These are phyloP conservation scores for Mycena haematopus DNA, from an alignment of 768 basidiomycete genomes.

Conservation along the genomic window DNA sequence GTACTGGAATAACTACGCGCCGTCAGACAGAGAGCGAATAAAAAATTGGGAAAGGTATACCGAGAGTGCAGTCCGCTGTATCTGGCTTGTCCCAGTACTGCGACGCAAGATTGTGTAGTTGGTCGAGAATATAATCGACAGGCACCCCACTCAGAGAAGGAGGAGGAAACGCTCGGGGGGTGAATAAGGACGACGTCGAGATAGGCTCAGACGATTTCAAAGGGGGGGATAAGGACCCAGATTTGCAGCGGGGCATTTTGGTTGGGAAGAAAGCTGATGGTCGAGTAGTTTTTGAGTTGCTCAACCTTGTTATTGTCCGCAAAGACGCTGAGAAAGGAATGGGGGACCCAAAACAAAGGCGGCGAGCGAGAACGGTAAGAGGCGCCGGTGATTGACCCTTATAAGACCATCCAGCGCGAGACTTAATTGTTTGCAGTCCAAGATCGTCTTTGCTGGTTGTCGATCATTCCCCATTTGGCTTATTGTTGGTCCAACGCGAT, in stretches of 20 bases:
- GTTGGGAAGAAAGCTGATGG: constrained; percentile 17
- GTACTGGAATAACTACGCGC: constrained; percentile 56
- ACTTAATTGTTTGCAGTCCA: constrained; percentile 13
- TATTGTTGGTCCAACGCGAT: background rate
- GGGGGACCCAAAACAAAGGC: constrained; percentile 12
- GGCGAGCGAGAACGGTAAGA: constrained; percentile 12
- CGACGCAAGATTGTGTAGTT: constrained; percentile 69
- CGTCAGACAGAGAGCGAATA: constrained; percentile 10
- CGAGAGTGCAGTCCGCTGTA: constrained; percentile 80
- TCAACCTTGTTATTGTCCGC: constrained; percentile 22
- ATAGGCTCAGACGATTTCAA: constrained; percentile 25
- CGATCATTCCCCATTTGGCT: constrained; percentile 3
- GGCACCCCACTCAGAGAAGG: constrained; percentile 69
- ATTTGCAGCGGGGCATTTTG: constrained; percentile 32
- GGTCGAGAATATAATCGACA: constrained; percentile 73
- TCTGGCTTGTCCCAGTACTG: constrained; percentile 79
- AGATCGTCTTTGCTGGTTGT: constrained; percentile 8
- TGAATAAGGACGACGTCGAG: constrained; percentile 45
- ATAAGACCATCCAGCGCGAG: constrained; percentile 9
- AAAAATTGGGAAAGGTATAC: constrained; percentile 44
- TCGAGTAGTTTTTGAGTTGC: constrained; percentile 21
- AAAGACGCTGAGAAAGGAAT: constrained; percentile 19
- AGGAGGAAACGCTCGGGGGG: constrained; percentile 68
- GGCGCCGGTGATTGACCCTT: constrained; percentile 23
- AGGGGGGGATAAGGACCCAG: constrained; percentile 26